Evolutionary conservation across 2,329 filamentous ascomycete genomes (phyloP).

Genomic region (Orbilia javanica): DNA sequence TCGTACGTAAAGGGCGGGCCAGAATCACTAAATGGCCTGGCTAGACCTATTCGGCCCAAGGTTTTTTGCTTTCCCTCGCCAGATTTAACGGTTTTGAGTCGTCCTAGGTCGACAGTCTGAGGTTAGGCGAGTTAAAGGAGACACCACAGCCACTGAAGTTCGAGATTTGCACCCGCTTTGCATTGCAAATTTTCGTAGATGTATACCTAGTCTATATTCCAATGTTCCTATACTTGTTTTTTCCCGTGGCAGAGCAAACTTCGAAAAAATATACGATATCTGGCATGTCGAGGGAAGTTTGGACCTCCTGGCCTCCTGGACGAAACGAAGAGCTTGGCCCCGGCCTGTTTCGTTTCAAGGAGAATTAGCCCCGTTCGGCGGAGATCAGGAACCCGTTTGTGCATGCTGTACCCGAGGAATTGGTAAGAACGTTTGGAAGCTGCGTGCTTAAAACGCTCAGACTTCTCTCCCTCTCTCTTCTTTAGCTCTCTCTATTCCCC

Average conservation of each 20-base stretch:
- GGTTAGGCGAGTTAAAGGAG: slow-evolving; percentile 19
- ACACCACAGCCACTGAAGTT: slow-evolving; percentile 26
- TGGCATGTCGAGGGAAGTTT: slow-evolving; percentile 38
- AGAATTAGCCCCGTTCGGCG: slow-evolving; percentile 49
- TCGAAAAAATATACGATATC: slow-evolving; percentile 26
- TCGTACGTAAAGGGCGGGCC: slow-evolving; percentile 13
- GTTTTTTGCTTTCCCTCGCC: slow-evolving; percentile 1
- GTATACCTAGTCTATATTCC: background rate
- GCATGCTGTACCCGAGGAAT: slow-evolving; percentile 58
- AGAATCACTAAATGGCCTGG: slow-evolving; percentile 33
- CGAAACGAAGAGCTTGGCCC: slow-evolving; percentile 45
- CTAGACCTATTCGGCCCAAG: slow-evolving; percentile 28
- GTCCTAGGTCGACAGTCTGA: background rate
- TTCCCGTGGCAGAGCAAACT: slow-evolving; percentile 19
- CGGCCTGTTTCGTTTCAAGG: slow-evolving; percentile 57
- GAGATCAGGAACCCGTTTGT: slow-evolving; percentile 58
- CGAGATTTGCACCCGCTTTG: slow-evolving; percentile 8
- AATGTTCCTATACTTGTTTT: background rate
- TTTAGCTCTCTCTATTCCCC: background rate
- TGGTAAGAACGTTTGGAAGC: slow-evolving; percentile 51
- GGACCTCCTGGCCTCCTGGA: slow-evolving; percentile 23
- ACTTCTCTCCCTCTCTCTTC: background rate
- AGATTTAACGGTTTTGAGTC: slow-evolving; percentile 24
- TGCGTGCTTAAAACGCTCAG: slow-evolving; percentile 36
- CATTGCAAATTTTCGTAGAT: slow-evolving; percentile 4